Conservation (phyloP, 2,329 filamentous ascomycete genomes). For the Sordariomycetes sp. region DNA sequence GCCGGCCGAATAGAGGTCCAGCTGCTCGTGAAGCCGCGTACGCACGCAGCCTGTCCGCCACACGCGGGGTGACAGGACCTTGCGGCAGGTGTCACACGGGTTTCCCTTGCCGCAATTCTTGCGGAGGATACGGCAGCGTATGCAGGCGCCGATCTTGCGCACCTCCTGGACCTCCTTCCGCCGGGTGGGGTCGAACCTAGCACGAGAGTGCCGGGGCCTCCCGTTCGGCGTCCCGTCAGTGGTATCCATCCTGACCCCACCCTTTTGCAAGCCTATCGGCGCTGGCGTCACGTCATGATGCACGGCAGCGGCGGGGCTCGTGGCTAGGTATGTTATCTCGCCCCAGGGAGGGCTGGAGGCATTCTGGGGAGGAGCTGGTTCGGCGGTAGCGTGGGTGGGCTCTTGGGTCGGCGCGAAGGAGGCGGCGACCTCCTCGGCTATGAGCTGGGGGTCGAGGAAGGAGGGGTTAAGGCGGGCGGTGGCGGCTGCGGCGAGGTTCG, state of each 20-base stretch:
- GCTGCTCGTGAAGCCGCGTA: constrained; percentile 45
- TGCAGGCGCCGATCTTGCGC: constrained; percentile 51
- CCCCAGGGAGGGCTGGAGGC: constrained; percentile 31
- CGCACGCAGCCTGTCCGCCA: constrained; percentile 52
- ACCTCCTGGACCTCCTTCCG: constrained; percentile 53
- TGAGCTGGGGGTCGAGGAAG: constrained; percentile 38
- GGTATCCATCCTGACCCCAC: constrained; percentile 41
- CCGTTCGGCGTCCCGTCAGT: constrained; percentile 27
- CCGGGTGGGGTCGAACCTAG: constrained; percentile 42
- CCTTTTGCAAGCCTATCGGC: constrained; percentile 19
- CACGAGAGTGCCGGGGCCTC: constrained; percentile 37
- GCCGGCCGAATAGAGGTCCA: constrained; percentile 50
- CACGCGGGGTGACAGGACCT: constrained; percentile 49
- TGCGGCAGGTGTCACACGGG: constrained; percentile 50
- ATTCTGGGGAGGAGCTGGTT: constrained; percentile 9
- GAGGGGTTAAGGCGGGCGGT: constrained; percentile 40
- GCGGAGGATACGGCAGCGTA: constrained; percentile 50
- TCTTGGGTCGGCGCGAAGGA: constrained; percentile 15
- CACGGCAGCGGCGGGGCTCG: constrained; percentile 8
- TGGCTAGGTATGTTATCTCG: constrained; percentile 35
- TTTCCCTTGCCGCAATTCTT: constrained; percentile 54
- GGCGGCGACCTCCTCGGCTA: constrained; percentile 12
- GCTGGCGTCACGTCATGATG: constrained; percentile 10
- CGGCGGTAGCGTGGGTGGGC: constrained; percentile 11
- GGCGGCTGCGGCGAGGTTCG: constrained; percentile 41